A percentile compares a stretch with the other conserved stretches of the same genome.
Evolutionary conservation across 441 rosid genomes (phyloP).

Genomic region (Gossypium davidsonii): DNA sequence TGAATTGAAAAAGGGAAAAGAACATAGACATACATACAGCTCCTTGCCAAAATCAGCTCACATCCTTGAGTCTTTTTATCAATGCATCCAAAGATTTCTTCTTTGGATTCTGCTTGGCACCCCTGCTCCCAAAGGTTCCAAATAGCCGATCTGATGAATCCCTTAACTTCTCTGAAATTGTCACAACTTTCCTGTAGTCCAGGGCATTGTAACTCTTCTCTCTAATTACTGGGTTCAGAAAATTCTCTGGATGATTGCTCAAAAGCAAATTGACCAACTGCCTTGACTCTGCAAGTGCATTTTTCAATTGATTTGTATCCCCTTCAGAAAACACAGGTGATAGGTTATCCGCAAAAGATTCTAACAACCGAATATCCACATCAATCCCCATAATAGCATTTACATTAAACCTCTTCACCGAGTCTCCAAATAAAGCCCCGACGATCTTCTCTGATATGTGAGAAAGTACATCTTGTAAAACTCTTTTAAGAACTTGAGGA

Average conservation of each 20-base stretch:
- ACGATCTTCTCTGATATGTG: not conserved
- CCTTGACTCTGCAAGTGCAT: constrained; percentile 1
- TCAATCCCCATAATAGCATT: not conserved
- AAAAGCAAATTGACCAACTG: constrained; percentile 5
- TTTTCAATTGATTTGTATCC: constrained; percentile 4
- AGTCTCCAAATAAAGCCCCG: not conserved
- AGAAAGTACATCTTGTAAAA: not conserved
- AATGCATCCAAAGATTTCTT: not conserved
- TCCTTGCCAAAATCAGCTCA: not conserved
- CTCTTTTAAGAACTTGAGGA: not conserved
- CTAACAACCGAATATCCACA: not conserved
- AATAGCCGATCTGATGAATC: not conserved
- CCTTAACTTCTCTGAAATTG: not conserved
- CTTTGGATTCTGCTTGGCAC: not conserved
- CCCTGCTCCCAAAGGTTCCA: not conserved
- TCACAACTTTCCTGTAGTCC: constrained; percentile 2
- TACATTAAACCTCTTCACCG: not conserved
- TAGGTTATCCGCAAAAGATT: constrained; percentile 3
- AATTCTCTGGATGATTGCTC: constrained; percentile 1
- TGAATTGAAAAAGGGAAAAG: not conserved
- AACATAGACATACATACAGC: not conserved
- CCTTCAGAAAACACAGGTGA: not conserved
- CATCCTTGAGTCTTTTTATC: not conserved
- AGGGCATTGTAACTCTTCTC: not conserved
- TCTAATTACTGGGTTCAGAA: not conserved